Evolutionary conservation across 768 basidiomycete species (phyloP).

Genomic region (Filobasidium floriforme): DNA sequence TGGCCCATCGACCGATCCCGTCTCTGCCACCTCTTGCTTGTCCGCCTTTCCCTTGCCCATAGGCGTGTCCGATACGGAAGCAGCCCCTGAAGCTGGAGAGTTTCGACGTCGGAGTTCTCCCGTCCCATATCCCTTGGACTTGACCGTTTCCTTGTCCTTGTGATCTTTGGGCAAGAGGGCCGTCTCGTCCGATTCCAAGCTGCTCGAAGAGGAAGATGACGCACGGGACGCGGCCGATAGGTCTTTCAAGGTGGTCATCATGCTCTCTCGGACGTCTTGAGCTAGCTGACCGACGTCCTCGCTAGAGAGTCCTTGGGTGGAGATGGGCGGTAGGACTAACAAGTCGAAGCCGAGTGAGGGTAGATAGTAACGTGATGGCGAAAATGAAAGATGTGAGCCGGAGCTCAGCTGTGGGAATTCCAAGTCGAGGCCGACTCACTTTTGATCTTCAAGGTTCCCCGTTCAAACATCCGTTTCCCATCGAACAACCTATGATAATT

Average conservation of each 20-base stretch:
- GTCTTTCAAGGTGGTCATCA: slow-evolving; percentile 69
- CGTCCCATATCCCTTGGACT: not conserved
- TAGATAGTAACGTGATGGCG: too few species aligned
- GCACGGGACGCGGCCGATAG: slow-evolving; percentile 53
- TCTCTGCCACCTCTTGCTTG: slow-evolving; percentile 6
- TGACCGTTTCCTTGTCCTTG: not conserved
- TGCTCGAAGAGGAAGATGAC: not conserved
- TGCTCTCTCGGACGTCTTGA: slow-evolving; percentile 61
- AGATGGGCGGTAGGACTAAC: slow-evolving; percentile 80
- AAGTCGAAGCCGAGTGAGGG: slow-evolving; percentile 2
- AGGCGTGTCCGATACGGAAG: slow-evolving; percentile 2
- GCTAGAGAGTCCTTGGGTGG: slow-evolving; percentile 62
- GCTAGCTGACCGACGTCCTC: slow-evolving; percentile 65
- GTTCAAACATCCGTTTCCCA: slow-evolving; percentile 57
- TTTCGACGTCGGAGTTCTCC: slow-evolving; percentile 8
- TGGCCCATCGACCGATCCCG: slow-evolving; percentile 12
- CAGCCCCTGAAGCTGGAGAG: not conserved
- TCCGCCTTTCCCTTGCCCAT: not conserved
- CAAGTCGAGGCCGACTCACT: slow-evolving; percentile 51
- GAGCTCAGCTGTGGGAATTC: not conserved
- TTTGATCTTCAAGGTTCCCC: slow-evolving; percentile 69
- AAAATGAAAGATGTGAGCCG: not conserved
- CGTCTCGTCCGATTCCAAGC: slow-evolving; percentile 3
- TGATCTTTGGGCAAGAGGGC: not conserved
- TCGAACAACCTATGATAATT: slow-evolving; percentile 86